A percentile compares a stretch with the other conserved stretches of the same genome.
phyloP scores from a whole-genome alignment of 371 early-diverging fungal genomes.

The Vairimorpha ceranae region DNA sequence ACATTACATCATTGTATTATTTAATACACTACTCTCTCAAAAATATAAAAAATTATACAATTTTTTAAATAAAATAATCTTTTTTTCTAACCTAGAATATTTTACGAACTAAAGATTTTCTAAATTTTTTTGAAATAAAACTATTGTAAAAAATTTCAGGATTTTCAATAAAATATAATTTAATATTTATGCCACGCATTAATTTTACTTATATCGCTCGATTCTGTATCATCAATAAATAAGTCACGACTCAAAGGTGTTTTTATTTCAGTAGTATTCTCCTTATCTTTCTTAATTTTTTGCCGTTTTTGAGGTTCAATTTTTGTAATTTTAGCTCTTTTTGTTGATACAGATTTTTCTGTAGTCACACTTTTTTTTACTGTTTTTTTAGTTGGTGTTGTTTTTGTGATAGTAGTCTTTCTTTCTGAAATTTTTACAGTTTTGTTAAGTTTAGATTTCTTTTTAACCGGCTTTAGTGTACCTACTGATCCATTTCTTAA shows the following conservation, averaged over 20 bases:
- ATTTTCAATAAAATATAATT: neutral
- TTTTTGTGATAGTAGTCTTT: neutral
- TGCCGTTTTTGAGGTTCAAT: neutral
- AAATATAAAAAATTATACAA: too few species aligned
- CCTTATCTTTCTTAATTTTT: neutral
- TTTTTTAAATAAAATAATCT: too few species aligned
- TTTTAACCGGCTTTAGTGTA: neutral
- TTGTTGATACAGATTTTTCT: neutral
- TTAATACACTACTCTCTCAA: too few species aligned
- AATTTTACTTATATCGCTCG: conserved; percentile 35
- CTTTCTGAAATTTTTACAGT: neutral
- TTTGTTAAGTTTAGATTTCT: neutral
- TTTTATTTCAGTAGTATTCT: neutral
- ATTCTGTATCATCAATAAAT: conserved; percentile 1
- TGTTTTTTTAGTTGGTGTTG: neutral
- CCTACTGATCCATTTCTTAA: conserved; percentile 3
- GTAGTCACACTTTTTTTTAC: neutral
- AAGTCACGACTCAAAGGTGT: neutral
- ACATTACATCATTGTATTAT: too few species aligned
- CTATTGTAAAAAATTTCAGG: neutral
- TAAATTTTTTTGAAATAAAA: too few species aligned
- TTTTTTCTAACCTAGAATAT: too few species aligned
- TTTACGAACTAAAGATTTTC: too few species aligned
- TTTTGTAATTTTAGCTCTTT: neutral
- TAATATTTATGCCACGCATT: neutral